phyloP scores from a whole-genome alignment of 768 basidiomycete species.

The Boletus fagicola region DNA sequence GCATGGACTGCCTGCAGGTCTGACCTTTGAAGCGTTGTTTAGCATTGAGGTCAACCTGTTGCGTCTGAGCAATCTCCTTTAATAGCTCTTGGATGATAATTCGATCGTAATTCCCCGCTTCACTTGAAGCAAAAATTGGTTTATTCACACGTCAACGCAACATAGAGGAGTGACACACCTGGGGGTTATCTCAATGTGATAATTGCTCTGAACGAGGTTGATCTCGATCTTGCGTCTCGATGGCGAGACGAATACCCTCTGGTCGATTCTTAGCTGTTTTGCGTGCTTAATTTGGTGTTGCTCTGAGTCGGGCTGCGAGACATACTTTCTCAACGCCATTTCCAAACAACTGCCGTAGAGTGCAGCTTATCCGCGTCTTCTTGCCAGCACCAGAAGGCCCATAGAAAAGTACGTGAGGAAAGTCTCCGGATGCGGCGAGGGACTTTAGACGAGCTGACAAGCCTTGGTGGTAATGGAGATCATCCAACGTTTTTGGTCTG shows the following conservation, averaged over 20 bases:
- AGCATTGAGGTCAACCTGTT: conserved; percentile 94
- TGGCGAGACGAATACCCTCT: conserved; percentile 91
- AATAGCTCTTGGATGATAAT: conserved; percentile 95
- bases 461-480: conserved; percentile 82
- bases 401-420: conserved; percentile 97
- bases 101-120: conserved; percentile 93
- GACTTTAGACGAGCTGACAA: conserved; percentile 80
- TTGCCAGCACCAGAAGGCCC: conserved; percentile 97
- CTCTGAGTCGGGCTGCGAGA: neutral
- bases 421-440: conserved; percentile 85
- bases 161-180: conserved; percentile 51
- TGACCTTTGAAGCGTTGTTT: conserved; percentile 96
- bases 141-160: neutral
- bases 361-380: conserved; percentile 94
- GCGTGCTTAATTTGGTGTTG: neutral
- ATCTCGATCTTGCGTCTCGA: conserved; percentile 93
- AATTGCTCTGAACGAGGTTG: conserved; percentile 97
- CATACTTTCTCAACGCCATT: conserved; percentile 87
- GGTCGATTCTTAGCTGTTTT: conserved; percentile 91
- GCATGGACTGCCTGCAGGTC: neutral
- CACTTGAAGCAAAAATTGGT: conserved; percentile 47
- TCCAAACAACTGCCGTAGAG: conserved; percentile 85
- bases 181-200: conserved; percentile 95
- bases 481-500: conserved; percentile 79
- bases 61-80: conserved; percentile 98